Percentiles rank a stretch among this genome's conserved stretches.
Evolutionary conservation across 225 moss, liverwort and hornwort species (phyloP).

Genomic region (Polytrichum formosum): DNA sequence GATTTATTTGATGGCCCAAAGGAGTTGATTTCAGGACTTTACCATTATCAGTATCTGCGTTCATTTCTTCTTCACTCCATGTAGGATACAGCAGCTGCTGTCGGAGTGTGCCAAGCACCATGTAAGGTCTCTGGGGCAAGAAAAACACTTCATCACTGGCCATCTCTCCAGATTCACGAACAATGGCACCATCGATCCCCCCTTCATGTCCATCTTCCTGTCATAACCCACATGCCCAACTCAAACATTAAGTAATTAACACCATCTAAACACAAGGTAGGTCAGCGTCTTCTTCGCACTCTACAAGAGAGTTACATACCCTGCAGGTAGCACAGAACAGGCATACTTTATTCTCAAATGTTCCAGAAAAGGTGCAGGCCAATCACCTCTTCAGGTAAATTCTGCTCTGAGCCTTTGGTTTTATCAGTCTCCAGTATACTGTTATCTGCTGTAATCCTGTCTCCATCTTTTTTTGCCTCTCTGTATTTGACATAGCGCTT

Average conservation of each 20-base stretch:
- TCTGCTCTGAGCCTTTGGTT: constrained; percentile 20
- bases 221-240: neutral
- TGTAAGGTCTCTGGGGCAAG: constrained; percentile 97
- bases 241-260: too few relatives aligned
- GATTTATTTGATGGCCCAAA: neutral
- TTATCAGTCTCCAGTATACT: constrained; percentile 20
- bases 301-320: too few relatives aligned
- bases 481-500: constrained; percentile 55
- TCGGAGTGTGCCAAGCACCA: constrained; percentile 98
- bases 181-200: constrained; percentile 27
- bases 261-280: too few relatives aligned
- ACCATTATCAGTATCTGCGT: constrained; percentile 46
- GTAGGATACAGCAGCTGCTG: constrained; percentile 95
- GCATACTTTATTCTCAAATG: too few relatives aligned
- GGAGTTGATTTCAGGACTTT: neutral
- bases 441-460: constrained; percentile 12
- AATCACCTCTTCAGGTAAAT: constrained; percentile 27
- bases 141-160: constrained; percentile 77
- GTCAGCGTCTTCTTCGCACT: too few relatives aligned
- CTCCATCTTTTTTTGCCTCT: constrained; percentile 27
- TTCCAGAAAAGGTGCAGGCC: constrained; percentile 13
- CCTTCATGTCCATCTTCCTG: constrained; percentile 34
- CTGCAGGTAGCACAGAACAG: too few relatives aligned
- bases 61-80: constrained; percentile 76
- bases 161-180: constrained; percentile 33